phyloP scores from a whole-genome alignment of 2,329 filamentous ascomycete species.

The Trichoderma polysporum region DNA sequence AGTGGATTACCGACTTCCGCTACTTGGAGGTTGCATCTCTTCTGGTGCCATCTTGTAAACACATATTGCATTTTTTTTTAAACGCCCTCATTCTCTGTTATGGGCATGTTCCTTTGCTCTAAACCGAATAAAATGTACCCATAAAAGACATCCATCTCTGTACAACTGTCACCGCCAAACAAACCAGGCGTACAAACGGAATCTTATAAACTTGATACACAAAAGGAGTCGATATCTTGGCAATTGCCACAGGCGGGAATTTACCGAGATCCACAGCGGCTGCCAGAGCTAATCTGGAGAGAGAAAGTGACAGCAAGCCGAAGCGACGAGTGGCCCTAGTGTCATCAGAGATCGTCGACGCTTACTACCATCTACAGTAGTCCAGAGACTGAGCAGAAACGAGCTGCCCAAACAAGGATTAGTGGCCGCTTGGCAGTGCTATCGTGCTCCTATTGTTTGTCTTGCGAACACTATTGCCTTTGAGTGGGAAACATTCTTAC shows the following conservation, averaged over 20 bases:
- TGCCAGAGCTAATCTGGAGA: neutral
- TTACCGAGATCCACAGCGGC: neutral
- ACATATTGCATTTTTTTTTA: neutral
- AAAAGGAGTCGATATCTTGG: too few species aligned
- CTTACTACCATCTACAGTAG: neutral
- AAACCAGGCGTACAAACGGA: neutral
- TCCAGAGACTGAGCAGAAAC: neutral
- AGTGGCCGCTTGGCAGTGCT: neutral
- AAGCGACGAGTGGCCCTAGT: neutral
- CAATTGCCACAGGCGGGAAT: too few species aligned
- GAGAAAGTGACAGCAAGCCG: neutral
- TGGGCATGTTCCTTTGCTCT: neutral
- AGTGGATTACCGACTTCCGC: neutral
- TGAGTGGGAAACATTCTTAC: neutral
- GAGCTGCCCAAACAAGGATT: neutral
- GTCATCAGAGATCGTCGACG: neutral
- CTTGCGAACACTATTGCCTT: too few species aligned
- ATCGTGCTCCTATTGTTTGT: too few species aligned
- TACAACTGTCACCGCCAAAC: neutral
- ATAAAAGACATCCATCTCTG: neutral
- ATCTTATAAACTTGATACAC: neutral
- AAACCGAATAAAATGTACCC: neutral
- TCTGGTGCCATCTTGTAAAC: neutral
- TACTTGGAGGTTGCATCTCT: neutral
- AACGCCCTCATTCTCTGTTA: neutral